These are phyloP conservation scores for Dactylellina leptospora DNA, from an alignment of 2,329 filamentous ascomycete species.

Conservation along the genomic window DNA sequence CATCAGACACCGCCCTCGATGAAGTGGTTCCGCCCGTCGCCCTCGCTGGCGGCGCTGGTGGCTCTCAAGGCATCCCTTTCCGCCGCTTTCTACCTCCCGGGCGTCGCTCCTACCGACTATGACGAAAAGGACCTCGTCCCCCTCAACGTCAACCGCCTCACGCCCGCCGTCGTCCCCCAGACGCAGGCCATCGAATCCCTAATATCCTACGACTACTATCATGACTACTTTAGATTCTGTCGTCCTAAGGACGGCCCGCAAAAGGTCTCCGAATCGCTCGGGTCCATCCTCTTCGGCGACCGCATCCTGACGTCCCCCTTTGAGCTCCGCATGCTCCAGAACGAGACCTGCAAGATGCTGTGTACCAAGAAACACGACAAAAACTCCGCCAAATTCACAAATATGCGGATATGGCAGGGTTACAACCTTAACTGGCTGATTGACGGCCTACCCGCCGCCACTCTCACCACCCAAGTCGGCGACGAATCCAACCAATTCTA, in stretches of 20 bases:
- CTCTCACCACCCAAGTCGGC: constrained; percentile 67
- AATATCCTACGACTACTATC: constrained; percentile 96
- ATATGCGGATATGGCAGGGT: constrained; percentile 79
- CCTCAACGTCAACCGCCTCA: constrained; percentile 90
- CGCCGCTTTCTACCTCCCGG: constrained; percentile 90
- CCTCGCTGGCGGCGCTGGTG: constrained; percentile 46
- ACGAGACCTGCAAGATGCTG: constrained; percentile 85
- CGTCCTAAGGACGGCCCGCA: constrained; percentile 77
- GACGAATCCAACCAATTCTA: constrained; percentile 82
- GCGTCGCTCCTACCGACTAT: constrained; percentile 94
- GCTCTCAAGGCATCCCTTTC: constrained; percentile 41
- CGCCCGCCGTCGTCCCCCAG: constrained; percentile 77
- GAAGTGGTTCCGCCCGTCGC: constrained; percentile 40
- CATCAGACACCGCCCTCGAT: constrained; percentile 13
- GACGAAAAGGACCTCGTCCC: constrained; percentile 80
- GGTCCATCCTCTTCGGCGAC: constrained; percentile 96
- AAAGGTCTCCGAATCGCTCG: constrained; percentile 85
- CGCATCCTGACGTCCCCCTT: constrained; percentile 97
- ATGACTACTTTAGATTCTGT: constrained; percentile 87
- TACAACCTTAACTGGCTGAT: constrained; percentile 97
- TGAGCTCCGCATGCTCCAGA: constrained; percentile 82
- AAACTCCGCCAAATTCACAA: constrained; percentile 78
- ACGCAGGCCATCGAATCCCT: constrained; percentile 89
- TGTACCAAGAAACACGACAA: constrained; percentile 75
- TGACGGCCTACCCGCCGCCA: constrained; percentile 89